phyloP scores from a whole-genome alignment of 2,329 filamentous ascomycete species.

The Aspergillus chevalieri region DNA sequence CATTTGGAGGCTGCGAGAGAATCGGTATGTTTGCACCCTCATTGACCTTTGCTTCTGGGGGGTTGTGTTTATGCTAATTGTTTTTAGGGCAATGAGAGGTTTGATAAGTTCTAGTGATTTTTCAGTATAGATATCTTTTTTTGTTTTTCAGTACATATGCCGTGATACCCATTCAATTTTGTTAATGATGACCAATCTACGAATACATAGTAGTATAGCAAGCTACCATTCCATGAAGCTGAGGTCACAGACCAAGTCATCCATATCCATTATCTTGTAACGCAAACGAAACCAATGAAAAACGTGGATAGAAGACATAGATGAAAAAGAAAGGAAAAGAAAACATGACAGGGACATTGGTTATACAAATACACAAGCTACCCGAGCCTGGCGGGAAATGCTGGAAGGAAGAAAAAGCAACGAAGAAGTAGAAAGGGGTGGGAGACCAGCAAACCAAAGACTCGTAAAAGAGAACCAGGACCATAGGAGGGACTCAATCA shows the following conservation, averaged over 20 bases:
- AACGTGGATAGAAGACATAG: slow-evolving; percentile 1
- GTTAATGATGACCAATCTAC: neutral
- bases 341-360: slow-evolving; percentile 18
- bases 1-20: slow-evolving; percentile 55
- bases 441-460: slow-evolving; percentile 8
- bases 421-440: neutral
- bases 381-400: slow-evolving; percentile 19
- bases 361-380: slow-evolving; percentile 34
- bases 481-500: slow-evolving; percentile 4
- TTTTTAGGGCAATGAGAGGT: neutral
- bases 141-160: neutral
- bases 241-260: slow-evolving; percentile 5
- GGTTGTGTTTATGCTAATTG: neutral
- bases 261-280: slow-evolving; percentile 25
- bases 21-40: slow-evolving; percentile 28
- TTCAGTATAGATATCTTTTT: neutral
- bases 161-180: slow-evolving; percentile 1
- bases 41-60: neutral
- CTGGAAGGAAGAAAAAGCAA: slow-evolving; percentile 12
- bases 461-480: slow-evolving; percentile 5
- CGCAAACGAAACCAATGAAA: slow-evolving; percentile 11
- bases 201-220: too few species aligned
- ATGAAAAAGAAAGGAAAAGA: slow-evolving; percentile 9
- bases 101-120: neutral
- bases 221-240: too few species aligned